phyloP scores from a whole-genome alignment of 495 filamentous ascomycete genomes.

The Penicillium silybi region DNA sequence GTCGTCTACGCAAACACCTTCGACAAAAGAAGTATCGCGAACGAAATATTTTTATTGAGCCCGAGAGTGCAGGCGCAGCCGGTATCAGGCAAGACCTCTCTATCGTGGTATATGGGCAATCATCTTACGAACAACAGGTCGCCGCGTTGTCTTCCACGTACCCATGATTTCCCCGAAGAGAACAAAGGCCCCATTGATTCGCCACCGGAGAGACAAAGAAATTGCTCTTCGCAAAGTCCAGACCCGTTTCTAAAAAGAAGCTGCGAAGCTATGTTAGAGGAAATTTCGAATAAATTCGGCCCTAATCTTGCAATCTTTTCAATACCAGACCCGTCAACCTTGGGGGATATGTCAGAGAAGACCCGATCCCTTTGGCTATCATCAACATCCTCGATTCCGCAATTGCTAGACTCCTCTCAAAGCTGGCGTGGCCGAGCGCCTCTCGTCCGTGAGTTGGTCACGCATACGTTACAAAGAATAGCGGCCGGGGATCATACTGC shows the following conservation, averaged over 20 bases:
- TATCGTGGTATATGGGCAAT: no score
- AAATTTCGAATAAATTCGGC: no score
- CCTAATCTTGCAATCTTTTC: slow-evolving; percentile 1
- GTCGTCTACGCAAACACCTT: slow-evolving; percentile 11
- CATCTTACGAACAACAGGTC: no score
- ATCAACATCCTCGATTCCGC: slow-evolving; percentile 3
- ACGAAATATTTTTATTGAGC: slow-evolving; percentile 5
- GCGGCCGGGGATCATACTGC: neutral
- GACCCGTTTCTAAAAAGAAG: no score
- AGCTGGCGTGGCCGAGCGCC: slow-evolving; percentile 6
- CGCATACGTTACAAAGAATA: slow-evolving; percentile 1
- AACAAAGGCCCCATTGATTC: no score
- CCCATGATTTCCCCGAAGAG: no score
- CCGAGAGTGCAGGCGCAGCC: slow-evolving; percentile 3
- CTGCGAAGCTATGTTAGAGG: no score
- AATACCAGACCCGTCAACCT: neutral
- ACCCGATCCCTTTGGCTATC: slow-evolving; percentile 2
- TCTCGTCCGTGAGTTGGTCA: slow-evolving; percentile 1
- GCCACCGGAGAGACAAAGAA: no score
- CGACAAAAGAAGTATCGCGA: slow-evolving; percentile 5
- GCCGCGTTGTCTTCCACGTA: no score
- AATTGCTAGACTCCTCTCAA: neutral
- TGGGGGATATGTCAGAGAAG: slow-evolving; percentile 5
- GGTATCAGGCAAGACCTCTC: neutral
- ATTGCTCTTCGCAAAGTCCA: no score